Evolutionary conservation across 1,284 basidiomycete species (phyloP), one percentile per base, ranked within the genome.

Genomic region (Ustilago nuda): DNA sequence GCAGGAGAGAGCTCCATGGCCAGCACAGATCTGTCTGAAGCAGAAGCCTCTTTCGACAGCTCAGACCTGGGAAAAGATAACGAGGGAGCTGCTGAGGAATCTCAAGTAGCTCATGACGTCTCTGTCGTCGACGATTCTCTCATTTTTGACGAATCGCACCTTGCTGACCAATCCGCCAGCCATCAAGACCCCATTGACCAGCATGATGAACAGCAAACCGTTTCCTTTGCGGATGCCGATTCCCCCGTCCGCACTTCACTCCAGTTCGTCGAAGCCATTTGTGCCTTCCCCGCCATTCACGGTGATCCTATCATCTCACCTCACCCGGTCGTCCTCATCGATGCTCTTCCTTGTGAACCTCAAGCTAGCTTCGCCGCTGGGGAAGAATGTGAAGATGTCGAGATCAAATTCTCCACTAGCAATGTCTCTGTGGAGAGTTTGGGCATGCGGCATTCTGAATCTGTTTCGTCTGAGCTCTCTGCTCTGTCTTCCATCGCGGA

Each of bases 381-480:
- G 15, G 58, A 41, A 11, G 27, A 37, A n/a, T 36, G 35, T 17
- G 30, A 30, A 35, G 33, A 35, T 2, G 43, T 45, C 7, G 30
- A 48, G 9, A 27, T 8, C 19, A 27, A 27, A 4, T 17, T 30
- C 19, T 50, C 37, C 15, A 19, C 27, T 9, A n/a, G 36, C 9
- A 27, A 53, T 23, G 58, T 11, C 45, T 17, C 43, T 39, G 37
- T 32, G 12, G 60, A 37, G 19, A 48, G 45, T 48, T 8, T 48
- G 39, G 13, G 43, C 6, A n/a, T 50, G 48, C 48, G 48, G 30
- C 48, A 32, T 17, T 50, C 48, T 12, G 48, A 30, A 50, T 50
- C 48, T 5, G 15, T 32, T 17, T 32, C 27, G 11, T 50, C 48
- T 13, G 48, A 50, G 15, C 48, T 50, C 30, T 50, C 48, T 8